Evolutionary conservation across 176 grass and related monocot species (phyloP), one percentile per base, ranked within the genome.

Genomic region (Aegilops speltoides): DNA sequence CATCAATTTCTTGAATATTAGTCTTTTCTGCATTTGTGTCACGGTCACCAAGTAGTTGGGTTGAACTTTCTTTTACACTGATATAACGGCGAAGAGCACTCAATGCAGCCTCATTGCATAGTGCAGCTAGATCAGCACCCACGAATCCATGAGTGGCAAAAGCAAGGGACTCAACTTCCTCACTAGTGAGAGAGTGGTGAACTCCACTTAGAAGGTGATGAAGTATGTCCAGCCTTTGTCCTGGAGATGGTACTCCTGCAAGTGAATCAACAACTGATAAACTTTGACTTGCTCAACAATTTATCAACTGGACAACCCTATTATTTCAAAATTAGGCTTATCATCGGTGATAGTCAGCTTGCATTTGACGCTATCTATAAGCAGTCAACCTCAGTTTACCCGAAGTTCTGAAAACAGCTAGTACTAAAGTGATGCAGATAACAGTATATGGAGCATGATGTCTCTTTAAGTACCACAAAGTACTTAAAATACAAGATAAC

Each of bases 41-140:
- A 70, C 20, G 48, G 79, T 40, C 37, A 63, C 45, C 83, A 89
- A 82, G 66, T 60, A 64, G 26, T 59, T 19, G 43, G 75, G 13
- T 36, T 80, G 76, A 87, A 67, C 68, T 77, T 70, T 79, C 84
- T 66, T 87, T 89, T 71, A 85, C 66, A 57, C 77, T 87, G 75
- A 98, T 94, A 80, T 92, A 89, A 33, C 50, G 85, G 36, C 88
- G 90, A 54, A 98, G 91, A 78, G 91, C 88, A 79, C 72, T 90
- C 54, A 95, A 64, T 69, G 90, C 91, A 64, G 96, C 91, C 76
- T 95, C 96, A 77, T 96, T 95, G 75, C 96, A 94, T 46, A 98
- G 91, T 77, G 96, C 93, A 67, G 90, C 88, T 79, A 98, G 87
- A 91, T 98, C 96, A 92, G 96, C 96, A 87, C 96, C 96, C 28